Evolutionary conservation across 2,329 filamentous ascomycete genomes (phyloP).

Genomic region (Ophiostoma montium): DNA sequence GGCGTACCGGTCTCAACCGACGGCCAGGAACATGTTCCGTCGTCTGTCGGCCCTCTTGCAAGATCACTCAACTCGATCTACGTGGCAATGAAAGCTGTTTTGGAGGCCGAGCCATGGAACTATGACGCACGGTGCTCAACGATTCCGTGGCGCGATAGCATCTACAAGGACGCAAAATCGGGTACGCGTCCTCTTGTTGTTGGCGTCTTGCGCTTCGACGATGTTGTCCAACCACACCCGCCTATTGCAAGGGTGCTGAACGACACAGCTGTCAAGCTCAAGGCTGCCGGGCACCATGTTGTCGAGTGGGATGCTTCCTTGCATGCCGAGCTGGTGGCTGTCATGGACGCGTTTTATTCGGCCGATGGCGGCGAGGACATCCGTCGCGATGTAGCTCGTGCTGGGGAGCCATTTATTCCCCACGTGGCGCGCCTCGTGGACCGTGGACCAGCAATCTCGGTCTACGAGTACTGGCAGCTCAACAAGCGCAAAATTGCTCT

Average conservation of each 20-base stretch:
- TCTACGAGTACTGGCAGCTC: slow-evolving; percentile 54
- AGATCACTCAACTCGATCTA: slow-evolving; percentile 39
- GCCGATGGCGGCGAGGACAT: slow-evolving; percentile 52
- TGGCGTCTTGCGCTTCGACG: slow-evolving; percentile 14
- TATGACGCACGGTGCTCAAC: slow-evolving; percentile 51
- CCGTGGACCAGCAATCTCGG: slow-evolving; percentile 37
- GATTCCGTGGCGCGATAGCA: slow-evolving; percentile 35
- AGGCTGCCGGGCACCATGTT: slow-evolving; percentile 35
- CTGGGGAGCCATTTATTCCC: slow-evolving; percentile 44
- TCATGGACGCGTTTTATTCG: slow-evolving; percentile 42
- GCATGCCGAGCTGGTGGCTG: slow-evolving; percentile 31
- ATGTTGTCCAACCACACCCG: slow-evolving; percentile 37
- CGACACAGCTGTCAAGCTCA: slow-evolving; percentile 27
- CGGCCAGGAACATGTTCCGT: slow-evolving; percentile 19
- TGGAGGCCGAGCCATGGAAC: slow-evolving; percentile 48
- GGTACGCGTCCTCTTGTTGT: neutral
- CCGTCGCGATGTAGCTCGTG: slow-evolving; percentile 34
- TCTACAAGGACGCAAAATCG: slow-evolving; percentile 28
- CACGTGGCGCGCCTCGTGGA: slow-evolving; percentile 44
- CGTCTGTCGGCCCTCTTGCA: slow-evolving; percentile 50
- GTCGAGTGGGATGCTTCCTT: slow-evolving; percentile 36
- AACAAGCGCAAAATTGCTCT: slow-evolving; percentile 40
- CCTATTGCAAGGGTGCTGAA: slow-evolving; percentile 41
- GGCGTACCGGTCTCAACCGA: slow-evolving; percentile 26
- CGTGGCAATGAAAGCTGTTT: slow-evolving; percentile 35